phyloP scores from a whole-genome alignment of 2,329 filamentous ascomycete genomes.

The Aspergillus nomiae region DNA sequence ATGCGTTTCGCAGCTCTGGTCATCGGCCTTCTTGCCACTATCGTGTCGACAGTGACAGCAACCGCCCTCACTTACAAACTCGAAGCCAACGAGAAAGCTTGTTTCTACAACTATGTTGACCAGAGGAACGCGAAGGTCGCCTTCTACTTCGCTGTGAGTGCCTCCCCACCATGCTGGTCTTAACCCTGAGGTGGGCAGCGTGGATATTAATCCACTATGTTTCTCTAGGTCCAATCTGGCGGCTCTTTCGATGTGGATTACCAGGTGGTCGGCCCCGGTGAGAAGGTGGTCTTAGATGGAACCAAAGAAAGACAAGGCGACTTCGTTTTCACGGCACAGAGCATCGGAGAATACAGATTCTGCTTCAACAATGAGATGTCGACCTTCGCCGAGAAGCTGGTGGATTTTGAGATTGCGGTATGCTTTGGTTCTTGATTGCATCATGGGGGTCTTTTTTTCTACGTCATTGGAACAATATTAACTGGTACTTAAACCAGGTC shows the following conservation, averaged over 20 bases:
- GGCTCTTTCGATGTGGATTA: conserved; percentile 98
- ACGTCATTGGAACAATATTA: neutral
- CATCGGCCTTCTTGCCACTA: conserved; percentile 70
- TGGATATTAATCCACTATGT: neutral
- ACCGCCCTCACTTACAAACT: conserved; percentile 96
- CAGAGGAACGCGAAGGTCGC: conserved; percentile 84
- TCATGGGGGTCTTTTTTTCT: neutral
- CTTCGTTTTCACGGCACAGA: conserved; percentile 93
- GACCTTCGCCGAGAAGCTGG: conserved; percentile 94
- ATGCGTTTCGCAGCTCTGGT: conserved; percentile 69
- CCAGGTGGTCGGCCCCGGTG: conserved; percentile 76
- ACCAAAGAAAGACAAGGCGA: conserved; percentile 93
- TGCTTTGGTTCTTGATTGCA: conserved; percentile 34
- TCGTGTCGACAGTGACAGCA: conserved; percentile 72
- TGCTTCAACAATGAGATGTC: conserved; percentile 99
- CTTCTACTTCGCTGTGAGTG: conserved; percentile 94
- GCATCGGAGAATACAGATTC: conserved; percentile 87
- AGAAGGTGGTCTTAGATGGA: conserved; percentile 80
- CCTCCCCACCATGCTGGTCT: neutral
- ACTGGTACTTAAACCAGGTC: conserved; percentile 57
- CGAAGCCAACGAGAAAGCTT: conserved; percentile 86
- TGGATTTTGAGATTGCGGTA: conserved; percentile 97
- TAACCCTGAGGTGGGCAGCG: neutral
- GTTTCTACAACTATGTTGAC: conserved; percentile 84
- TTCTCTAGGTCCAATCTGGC: conserved; percentile 84